Conservation (phyloP, 2,329 filamentous ascomycete genomes). For the Pseudogymnoascus sp. region DNA sequence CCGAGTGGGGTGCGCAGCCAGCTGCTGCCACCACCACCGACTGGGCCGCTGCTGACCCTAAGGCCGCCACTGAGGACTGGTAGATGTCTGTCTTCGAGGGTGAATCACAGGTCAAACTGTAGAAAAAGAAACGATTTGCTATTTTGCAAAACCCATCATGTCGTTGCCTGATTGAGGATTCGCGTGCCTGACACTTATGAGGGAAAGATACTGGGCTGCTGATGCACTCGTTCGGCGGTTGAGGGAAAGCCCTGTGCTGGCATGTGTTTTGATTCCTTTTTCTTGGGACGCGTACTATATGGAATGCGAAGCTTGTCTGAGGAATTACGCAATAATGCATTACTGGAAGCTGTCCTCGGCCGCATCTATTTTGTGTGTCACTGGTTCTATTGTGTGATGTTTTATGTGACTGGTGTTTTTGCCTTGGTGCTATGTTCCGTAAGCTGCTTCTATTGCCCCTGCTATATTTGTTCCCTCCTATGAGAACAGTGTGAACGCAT, state of each 20-base stretch:
- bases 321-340: constrained; percentile 9
- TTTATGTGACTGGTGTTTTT: constrained; percentile 1
- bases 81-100: constrained; percentile 20
- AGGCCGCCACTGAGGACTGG: constrained; percentile 31
- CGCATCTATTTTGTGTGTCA: constrained; percentile 6
- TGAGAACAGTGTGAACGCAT: background rate
- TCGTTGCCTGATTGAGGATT: constrained; percentile 31
- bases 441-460: background rate
- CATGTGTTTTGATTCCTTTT: constrained; percentile 3
- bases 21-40: constrained; percentile 35
- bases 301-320: constrained; percentile 7
- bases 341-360: constrained; percentile 9
- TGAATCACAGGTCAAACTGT: constrained; percentile 13
- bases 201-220: constrained; percentile 91
- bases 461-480: background rate
- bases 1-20: constrained; percentile 44
- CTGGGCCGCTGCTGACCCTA: constrained; percentile 45
- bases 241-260: constrained; percentile 98
- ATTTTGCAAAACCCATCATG: constrained; percentile 15
- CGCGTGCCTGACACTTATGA: constrained; percentile 80
- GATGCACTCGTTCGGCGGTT: constrained; percentile 35
- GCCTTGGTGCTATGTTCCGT: background rate
- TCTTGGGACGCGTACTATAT: constrained; percentile 11
- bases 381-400: constrained; percentile 2
- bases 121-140: constrained; percentile 18